Base-by-base conservation (phyloP, 192 early-diverging fungal species). In the Pilobolus umbonatus region DNA sequence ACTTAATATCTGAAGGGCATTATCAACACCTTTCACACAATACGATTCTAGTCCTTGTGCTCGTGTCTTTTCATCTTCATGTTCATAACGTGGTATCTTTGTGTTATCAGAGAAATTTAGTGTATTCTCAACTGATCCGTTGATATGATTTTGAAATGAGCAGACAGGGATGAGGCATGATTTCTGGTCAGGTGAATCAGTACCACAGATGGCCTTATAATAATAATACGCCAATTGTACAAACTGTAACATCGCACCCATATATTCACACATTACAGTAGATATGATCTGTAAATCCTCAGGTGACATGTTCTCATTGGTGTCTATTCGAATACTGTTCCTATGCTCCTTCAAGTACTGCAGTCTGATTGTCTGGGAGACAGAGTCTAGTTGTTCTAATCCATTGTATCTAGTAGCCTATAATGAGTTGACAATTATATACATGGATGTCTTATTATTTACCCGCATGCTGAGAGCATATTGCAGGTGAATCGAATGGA, bases 111-210 rank as follows among this genome's bases (percentile, higher is more conserved):
- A 32, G 25, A 54, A 54, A 34, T 54, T 38, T 21, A 54, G 31
- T 36, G 52, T 54, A 11, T 54, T 54, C 25, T 31, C 38, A 1
- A 38, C 52, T 22, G 31, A 19, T 15, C 32, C 31, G 2, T 14
- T 38, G 3, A 22, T 29, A 6, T 22, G 12, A 10, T 54, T 4
- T 25, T 62, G 60, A 46, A 65, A 38, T 14, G 64, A 30, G 36
- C 67, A 69, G 26, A 69, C 55, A 4, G 67, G 67, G 14, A 69
- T 69, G 9, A 69, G 34, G 43, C 67, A 69, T 15, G 57, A 31
- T 51, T 69, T 69, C 40, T 61, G 58, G 9, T 53, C 51, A 21
- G 34, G 29, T 4, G 32, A 60, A n/a, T 59, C 56, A n/a, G 56
- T 47, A 11, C 57, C 56, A 54, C 67, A 69, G 2, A 69, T 57